Evolutionary conservation across 352 stramenopile species (phyloP).

Genomic region (Pythium pyrilobum): DNA sequence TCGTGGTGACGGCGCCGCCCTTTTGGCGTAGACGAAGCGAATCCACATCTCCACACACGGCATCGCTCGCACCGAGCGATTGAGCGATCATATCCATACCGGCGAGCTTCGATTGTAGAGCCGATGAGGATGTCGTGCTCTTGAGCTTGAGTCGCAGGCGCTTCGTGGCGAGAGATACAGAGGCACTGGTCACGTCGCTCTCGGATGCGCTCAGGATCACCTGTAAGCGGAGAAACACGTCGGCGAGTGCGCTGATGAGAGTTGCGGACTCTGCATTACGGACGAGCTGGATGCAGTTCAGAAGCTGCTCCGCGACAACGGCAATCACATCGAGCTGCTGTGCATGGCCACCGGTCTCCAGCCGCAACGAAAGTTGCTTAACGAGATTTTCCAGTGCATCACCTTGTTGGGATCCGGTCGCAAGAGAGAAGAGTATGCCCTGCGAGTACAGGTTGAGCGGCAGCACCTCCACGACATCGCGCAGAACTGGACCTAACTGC

Average conservation of each 20-base stretch:
- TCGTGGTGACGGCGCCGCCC: neutral
- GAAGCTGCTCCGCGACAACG: conserved; percentile 10
- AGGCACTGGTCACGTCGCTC: neutral
- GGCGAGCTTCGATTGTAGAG: neutral
- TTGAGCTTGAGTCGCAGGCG: conserved; percentile 7
- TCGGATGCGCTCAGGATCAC: neutral
- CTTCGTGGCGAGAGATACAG: neutral
- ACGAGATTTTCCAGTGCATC: neutral
- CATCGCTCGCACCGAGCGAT: neutral
- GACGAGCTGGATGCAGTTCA: neutral
- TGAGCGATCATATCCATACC: conserved; percentile 2
- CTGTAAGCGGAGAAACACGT: conserved; percentile 2
- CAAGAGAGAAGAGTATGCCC: conserved; percentile 7
- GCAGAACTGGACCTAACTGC: conserved; percentile 4
- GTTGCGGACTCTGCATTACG: neutral
- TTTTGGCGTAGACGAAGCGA: neutral
- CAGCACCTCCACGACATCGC: conserved; percentile 3
- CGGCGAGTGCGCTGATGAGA: neutral
- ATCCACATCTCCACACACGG: neutral
- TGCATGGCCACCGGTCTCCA: neutral
- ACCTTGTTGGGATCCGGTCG: neutral
- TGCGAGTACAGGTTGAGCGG: conserved; percentile 12
- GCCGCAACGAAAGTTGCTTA: neutral
- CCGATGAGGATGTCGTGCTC: neutral
- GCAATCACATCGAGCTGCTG: neutral